Evolutionary conservation across 176 grass and related monocot species (phyloP), one percentile per base, ranked within the genome.

Genomic region (Pontederia crassipes): DNA sequence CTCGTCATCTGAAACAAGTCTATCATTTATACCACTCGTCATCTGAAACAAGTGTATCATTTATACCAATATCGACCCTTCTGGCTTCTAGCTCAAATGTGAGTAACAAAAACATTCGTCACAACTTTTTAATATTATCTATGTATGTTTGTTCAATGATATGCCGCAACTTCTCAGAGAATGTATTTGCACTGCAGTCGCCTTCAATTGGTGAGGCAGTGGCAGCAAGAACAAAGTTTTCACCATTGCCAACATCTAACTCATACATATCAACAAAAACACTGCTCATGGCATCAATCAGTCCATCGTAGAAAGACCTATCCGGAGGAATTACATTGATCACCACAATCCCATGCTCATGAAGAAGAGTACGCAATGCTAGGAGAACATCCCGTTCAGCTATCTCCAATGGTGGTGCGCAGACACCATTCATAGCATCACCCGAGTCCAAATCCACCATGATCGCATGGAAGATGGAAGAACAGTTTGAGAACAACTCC

Each of bases 401-500:
- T 69, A 96, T 67, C 53, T 87, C 91, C 72, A 90, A 64, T 4
- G 91, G 86, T 8, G 86, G 91, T 7, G 84, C 87, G 9, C 71
- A 80, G 28, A 91, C 76, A 16, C 81, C 83, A 65, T 49, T 88
- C 32, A 68, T 78, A 16, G 88, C 73, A 78, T 91, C 81, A 28
- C 59, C 72, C 53, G 86, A 90, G 51, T 97, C 87, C 29, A 97
- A 78, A 74, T 96, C 87, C 60, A 85, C 75, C 73, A 96, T 80
- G 24, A 88, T 18, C 1, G 66, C 83, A 61, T 80, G 77, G 62
- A 90, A 96, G 9, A 65, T 50, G 52, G 49, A 82, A 32, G 63
- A 71, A 48, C 26, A 49, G 65, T 17, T 24, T 56, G 51, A 28
- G 10, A 56, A 55, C 1, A 60, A 40, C 28, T 58, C 13, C 49